These are phyloP conservation scores for Sphagnum magellanicum DNA, from an alignment of 228 moss, liverwort and hornwort genomes.

Conservation along the genomic window DNA sequence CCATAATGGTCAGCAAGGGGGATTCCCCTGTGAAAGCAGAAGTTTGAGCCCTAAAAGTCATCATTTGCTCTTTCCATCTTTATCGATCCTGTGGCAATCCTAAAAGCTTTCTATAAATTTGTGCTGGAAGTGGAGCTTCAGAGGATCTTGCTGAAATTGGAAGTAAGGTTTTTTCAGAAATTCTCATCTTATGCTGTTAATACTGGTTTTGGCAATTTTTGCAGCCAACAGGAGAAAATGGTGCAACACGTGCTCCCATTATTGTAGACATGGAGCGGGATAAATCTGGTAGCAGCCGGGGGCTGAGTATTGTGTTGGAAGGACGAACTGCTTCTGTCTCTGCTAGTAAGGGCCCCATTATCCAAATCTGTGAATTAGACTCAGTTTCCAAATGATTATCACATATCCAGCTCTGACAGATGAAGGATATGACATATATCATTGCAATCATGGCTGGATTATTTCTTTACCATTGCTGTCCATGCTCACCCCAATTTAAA, in stretches of 20 bases:
- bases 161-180: neutral
- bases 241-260: conserved; percentile 91
- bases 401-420: too few species aligned
- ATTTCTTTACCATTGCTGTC: neutral
- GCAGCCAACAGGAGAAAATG: conserved; percentile 99
- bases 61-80: too few species aligned
- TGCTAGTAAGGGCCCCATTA: conserved; percentile 63
- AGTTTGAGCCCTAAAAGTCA: too few species aligned
- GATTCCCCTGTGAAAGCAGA: too few species aligned
- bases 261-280: conserved; percentile 90
- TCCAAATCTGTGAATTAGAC: too few species aligned
- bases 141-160: too few species aligned
- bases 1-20: too few species aligned
- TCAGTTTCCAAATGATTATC: too few species aligned
- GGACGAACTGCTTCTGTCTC: conserved; percentile 84
- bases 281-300: conserved; percentile 52
- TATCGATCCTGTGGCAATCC: too few species aligned
- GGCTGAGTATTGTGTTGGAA: conserved; percentile 82
- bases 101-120: too few species aligned
- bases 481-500: neutral
- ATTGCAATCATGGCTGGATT: conserved; percentile 1
- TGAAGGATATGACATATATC: neutral
- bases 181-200: neutral
- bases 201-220: neutral
- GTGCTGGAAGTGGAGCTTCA: too few species aligned